phyloP scores from a whole-genome alignment of 768 basidiomycete species.

The Lactarius tabidus region DNA sequence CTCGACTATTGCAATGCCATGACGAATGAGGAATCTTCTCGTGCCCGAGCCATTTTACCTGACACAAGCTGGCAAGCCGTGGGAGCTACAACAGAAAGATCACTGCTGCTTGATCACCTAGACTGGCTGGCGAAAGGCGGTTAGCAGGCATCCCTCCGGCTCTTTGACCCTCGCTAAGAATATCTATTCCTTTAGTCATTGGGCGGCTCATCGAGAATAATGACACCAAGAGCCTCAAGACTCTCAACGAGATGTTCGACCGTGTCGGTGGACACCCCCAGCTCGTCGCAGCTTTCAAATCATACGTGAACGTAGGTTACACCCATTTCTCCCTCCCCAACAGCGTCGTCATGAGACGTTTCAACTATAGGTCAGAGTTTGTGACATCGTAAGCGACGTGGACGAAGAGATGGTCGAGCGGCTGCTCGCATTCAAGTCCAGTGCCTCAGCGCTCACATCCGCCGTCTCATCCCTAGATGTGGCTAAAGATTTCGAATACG shows the following conservation, averaged over 20 bases:
- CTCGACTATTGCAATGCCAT: slow-evolving; percentile 45
- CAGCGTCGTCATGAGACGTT: background rate
- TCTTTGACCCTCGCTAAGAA: background rate
- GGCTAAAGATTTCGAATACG: slow-evolving; percentile 55
- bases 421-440: slow-evolving; percentile 63
- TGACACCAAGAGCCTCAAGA: slow-evolving; percentile 41
- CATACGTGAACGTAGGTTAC: slow-evolving; percentile 50
- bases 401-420: slow-evolving; percentile 75
- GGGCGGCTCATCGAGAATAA: slow-evolving; percentile 47
- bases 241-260: slow-evolving; percentile 59
- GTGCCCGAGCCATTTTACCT: slow-evolving; percentile 49
- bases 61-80: slow-evolving; percentile 48
- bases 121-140: slow-evolving; percentile 45
- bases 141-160: slow-evolving; percentile 19
- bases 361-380: slow-evolving; percentile 47
- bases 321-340: background rate
- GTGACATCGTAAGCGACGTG: slow-evolving; percentile 59
- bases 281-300: slow-evolving; percentile 59
- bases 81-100: slow-evolving; percentile 49
- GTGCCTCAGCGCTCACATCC: slow-evolving; percentile 45
- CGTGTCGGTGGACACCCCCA: slow-evolving; percentile 52
- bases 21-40: slow-evolving; percentile 54
- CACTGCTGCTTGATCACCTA: slow-evolving; percentile 43
- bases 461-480: slow-evolving; percentile 45
- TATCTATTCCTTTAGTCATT: slow-evolving; percentile 41